Percentiles rank a stretch among this genome's conserved stretches.
These are phyloP conservation scores for Zanthoxylum bungeanum DNA, from an alignment of 345 rosid genomes.

Conservation along the genomic window DNA sequence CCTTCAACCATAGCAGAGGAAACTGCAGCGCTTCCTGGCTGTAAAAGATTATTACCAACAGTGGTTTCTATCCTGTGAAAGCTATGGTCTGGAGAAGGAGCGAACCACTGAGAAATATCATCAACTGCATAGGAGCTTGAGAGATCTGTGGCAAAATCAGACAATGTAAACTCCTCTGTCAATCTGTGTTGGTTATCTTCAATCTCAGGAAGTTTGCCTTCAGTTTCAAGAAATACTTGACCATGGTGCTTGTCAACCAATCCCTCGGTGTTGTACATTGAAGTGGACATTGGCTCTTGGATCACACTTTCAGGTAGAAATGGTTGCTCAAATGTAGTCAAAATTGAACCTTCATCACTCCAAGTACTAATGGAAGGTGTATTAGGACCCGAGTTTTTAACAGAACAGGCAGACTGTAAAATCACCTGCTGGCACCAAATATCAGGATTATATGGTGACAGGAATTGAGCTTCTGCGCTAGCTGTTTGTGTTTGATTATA, in stretches of 20 bases:
- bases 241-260: slow-evolving; percentile 12
- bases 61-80: slow-evolving; percentile 17
- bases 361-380: slow-evolving; percentile 34
- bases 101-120: slow-evolving; percentile 51
- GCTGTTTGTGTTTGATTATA: slow-evolving; percentile 10
- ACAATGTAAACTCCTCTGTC: slow-evolving; percentile 32
- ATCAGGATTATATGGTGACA: neutral
- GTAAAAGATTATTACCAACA: slow-evolving; percentile 20
- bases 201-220: slow-evolving; percentile 20
- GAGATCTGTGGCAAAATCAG: slow-evolving; percentile 37
- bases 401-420: slow-evolving; percentile 13
- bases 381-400: slow-evolving; percentile 18
- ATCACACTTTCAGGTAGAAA: slow-evolving; percentile 18
- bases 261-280: slow-evolving; percentile 20
- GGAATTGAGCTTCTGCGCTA: slow-evolving; percentile 12
- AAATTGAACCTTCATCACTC: slow-evolving; percentile 41
- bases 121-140: slow-evolving; percentile 43
- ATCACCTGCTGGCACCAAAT: slow-evolving; percentile 12
- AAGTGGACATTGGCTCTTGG: slow-evolving; percentile 14
- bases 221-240: slow-evolving; percentile 10
- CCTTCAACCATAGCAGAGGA: slow-evolving; percentile 23
- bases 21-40: slow-evolving; percentile 20
- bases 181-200: slow-evolving; percentile 25
- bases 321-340: slow-evolving; percentile 37
- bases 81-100: slow-evolving; percentile 37